phyloP scores from a whole-genome alignment of 345 rosid species.

The Balakata baccata region DNA sequence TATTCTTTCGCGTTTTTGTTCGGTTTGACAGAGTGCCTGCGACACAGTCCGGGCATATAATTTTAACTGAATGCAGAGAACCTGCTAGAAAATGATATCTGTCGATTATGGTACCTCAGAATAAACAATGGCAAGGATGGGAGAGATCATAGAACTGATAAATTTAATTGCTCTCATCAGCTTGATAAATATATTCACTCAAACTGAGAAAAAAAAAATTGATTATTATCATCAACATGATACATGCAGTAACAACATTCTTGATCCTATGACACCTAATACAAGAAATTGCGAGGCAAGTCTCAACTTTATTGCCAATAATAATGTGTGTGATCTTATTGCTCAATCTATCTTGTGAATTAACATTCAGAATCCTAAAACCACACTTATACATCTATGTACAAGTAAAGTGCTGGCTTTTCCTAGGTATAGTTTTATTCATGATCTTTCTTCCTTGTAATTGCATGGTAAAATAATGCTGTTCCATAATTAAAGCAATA shows the following conservation, averaged over 20 bases:
- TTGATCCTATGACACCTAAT: background rate
- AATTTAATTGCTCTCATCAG: too few species aligned
- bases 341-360: conserved; percentile 4
- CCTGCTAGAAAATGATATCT: too few species aligned
- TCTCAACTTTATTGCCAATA: conserved; percentile 11
- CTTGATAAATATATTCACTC: too few species aligned
- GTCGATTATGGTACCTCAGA: too few species aligned
- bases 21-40: too few species aligned
- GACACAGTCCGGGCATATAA: too few species aligned
- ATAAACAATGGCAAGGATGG: too few species aligned
- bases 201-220: too few species aligned
- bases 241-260: background rate
- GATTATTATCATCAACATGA: background rate
- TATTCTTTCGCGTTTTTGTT: too few species aligned
- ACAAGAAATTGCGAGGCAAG: background rate
- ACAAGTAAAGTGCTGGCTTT: conserved; percentile 15
- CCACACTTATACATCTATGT: conserved; percentile 17
- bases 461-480: background rate
- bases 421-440: background rate
- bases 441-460: background rate
- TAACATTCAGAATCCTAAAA: background rate
- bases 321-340: conserved; percentile 25
- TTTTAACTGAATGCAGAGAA: too few species aligned
- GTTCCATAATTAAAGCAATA: background rate
- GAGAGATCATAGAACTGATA: too few species aligned